Evolutionary conservation across 2,329 filamentous ascomycete species (phyloP).

Genomic region (Metarhizium brunneum): DNA sequence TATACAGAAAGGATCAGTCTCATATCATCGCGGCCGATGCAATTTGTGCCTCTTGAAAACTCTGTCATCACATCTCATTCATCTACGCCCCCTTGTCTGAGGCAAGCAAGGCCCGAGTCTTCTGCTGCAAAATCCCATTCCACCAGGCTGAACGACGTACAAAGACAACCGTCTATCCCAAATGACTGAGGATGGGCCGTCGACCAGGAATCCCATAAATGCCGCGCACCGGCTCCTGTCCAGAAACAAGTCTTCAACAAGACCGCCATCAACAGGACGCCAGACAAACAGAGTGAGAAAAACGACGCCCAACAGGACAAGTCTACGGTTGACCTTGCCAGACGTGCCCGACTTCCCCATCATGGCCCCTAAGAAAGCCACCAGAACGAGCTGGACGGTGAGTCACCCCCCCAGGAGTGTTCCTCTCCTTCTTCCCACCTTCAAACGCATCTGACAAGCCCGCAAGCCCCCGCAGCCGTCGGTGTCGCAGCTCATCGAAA

Average conservation of each 20-base stretch:
- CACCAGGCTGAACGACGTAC: not conserved
- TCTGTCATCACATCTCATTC: not conserved
- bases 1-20: too few relatives aligned
- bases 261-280: not conserved
- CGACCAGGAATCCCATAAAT: not conserved
- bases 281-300: not conserved
- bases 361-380: not conserved
- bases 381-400: conserved; percentile 1
- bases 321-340: not conserved
- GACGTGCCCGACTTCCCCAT: not conserved
- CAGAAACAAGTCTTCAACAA: not conserved
- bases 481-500: conserved; percentile 52
- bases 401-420: not conserved
- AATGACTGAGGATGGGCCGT: not conserved
- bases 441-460: not conserved
- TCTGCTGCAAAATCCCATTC: not conserved
- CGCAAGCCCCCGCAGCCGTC: conserved; percentile 31
- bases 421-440: too few relatives aligned
- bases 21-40: too few relatives aligned
- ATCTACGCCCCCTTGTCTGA: not conserved
- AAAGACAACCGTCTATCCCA: not conserved
- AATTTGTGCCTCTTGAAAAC: too few relatives aligned
- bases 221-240: not conserved
- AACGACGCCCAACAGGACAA: not conserved
- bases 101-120: not conserved